These are phyloP conservation scores for Linnemannia exigua DNA, from an alignment of 192 early-diverging fungal species.

Conservation along the genomic window DNA sequence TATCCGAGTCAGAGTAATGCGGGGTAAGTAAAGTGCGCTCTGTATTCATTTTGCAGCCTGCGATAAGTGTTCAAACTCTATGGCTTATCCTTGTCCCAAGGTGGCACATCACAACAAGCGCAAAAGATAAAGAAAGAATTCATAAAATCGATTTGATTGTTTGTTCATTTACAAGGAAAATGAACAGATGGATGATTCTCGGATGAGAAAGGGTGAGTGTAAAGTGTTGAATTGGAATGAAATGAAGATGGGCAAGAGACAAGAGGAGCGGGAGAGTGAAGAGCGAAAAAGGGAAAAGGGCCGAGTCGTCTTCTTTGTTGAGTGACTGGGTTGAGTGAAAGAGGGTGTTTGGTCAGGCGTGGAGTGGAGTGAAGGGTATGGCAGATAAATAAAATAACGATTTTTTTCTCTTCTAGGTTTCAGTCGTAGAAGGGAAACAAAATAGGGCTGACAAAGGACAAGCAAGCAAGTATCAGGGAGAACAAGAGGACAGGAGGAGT, in stretches of 20 bases:
- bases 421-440: not conserved
- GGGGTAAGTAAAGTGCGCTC: conserved; percentile 2
- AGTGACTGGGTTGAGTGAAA: not conserved
- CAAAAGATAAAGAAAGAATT: not conserved
- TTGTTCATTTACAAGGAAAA: too few relatives aligned
- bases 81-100: not conserved
- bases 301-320: not conserved
- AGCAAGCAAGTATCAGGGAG: not conserved
- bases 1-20: not conserved
- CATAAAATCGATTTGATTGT: not conserved
- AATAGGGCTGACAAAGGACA: conserved; percentile 2
- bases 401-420: conserved; percentile 32
- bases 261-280: not conserved
- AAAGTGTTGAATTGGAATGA: not conserved
- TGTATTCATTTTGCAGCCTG: not conserved
- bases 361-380: not conserved
- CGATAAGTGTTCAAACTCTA: not conserved
- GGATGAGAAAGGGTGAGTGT: not conserved
- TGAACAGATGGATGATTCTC: not conserved
- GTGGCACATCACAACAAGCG: not conserved
- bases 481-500: not conserved
- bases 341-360: not conserved
- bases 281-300: not conserved
- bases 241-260: not conserved
- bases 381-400: not conserved